phyloP scores from a whole-genome alignment of 2,329 filamentous ascomycete genomes.

The Colletotrichum sp. region DNA sequence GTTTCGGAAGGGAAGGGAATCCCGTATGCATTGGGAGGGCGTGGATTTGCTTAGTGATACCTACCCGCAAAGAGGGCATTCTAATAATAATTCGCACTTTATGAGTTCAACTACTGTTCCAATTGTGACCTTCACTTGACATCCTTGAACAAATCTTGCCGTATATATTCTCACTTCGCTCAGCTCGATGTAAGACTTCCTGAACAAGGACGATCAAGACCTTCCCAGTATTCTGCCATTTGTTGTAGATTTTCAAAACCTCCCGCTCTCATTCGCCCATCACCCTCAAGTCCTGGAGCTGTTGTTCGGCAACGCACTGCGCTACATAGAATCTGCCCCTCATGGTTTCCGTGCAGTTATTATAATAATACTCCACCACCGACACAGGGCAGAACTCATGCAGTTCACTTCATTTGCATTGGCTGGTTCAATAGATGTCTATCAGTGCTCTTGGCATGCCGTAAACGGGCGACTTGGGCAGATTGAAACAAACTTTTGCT shows the following conservation, averaged over 20 bases:
- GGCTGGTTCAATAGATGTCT: neutral
- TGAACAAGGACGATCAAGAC: neutral
- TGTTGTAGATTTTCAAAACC: neutral
- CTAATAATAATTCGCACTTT: neutral
- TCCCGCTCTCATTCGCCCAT: neutral
- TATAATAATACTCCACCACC: rapidly evolving
- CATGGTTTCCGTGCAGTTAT: neutral
- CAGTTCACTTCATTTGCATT: rapidly evolving
- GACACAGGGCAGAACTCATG: neutral
- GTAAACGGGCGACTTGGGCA: too few relatives aligned
- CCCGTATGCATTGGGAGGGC: neutral
- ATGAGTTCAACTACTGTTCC: neutral
- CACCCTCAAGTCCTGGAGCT: neutral
- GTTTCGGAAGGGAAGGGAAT: neutral
- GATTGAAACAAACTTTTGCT: too few relatives aligned
- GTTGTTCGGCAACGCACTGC: neutral
- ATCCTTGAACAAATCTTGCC: too few relatives aligned
- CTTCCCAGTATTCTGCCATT: rapidly evolving
- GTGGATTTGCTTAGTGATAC: neutral
- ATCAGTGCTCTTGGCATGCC: neutral
- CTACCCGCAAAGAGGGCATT: neutral
- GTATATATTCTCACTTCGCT: neutral
- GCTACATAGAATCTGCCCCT: neutral
- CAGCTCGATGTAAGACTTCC: rapidly evolving
- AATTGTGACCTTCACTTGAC: neutral